Evolutionary conservation across 108 stramenopile species (phyloP).

Genomic region (Skeletonema grethae): DNA sequence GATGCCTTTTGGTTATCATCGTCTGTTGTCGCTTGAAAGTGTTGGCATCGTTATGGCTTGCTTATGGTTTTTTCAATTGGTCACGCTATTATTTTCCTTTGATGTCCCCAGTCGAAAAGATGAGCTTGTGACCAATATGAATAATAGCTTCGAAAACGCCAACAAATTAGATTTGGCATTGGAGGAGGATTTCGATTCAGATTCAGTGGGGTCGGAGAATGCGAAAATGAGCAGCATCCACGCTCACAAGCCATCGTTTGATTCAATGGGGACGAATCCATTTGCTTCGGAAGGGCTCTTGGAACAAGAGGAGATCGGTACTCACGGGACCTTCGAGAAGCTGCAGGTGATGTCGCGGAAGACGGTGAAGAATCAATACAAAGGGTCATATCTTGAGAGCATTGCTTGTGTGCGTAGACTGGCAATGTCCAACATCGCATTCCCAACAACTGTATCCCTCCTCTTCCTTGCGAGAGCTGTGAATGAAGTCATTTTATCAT

Average conservation of each 20-base stretch:
- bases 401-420: conserved; percentile 28
- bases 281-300: conserved; percentile 2
- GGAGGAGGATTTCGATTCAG: conserved; percentile 51
- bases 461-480: conserved; percentile 20
- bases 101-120: conserved; percentile 20
- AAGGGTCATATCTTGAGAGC: conserved; percentile 30
- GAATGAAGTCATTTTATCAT: conserved; percentile 34
- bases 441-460: conserved; percentile 30
- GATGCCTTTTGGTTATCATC: conserved; percentile 23
- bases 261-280: conserved; percentile 14
- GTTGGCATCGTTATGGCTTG: conserved; percentile 39
- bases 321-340: conserved; percentile 36
- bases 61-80: conserved; percentile 36
- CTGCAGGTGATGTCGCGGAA: conserved; percentile 42
- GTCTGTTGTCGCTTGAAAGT: conserved; percentile 27
- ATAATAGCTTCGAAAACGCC: neutral
- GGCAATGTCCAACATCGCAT: conserved; percentile 44
- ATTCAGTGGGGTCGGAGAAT: conserved; percentile 6
- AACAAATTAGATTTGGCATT: conserved; percentile 1
- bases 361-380: conserved; percentile 20
- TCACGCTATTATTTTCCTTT: conserved; percentile 38
- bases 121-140: neutral
- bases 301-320: conserved; percentile 6
- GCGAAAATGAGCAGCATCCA: neutral
- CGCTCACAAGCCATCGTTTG: neutral